Evolutionary conservation across 345 rosid species (phyloP).

Genomic region (Ricinus communis): DNA sequence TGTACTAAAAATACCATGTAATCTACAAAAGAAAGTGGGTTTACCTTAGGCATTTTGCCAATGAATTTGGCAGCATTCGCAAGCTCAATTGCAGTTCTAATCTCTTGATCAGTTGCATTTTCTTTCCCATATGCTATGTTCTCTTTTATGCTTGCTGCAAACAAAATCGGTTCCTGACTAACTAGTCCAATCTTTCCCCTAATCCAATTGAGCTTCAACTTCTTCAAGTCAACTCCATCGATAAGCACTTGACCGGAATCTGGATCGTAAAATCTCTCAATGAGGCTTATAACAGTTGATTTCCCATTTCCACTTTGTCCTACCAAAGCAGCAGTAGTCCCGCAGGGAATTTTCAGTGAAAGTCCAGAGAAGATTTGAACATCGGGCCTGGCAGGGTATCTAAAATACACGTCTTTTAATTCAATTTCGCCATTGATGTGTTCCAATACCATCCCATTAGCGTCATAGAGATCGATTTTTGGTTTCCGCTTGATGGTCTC

Average conservation of each 20-base stretch:
- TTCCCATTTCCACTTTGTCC: conserved; percentile 83
- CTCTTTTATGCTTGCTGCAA: conserved; percentile 53
- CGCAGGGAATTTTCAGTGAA: conserved; percentile 49
- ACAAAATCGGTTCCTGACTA: conserved; percentile 65
- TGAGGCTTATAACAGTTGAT: conserved; percentile 64
- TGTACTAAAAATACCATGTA: too few species aligned
- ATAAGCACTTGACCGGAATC: conserved; percentile 60
- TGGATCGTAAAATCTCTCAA: conserved; percentile 77
- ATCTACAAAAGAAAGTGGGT: not conserved
- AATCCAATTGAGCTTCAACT: conserved; percentile 56
- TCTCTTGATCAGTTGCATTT: conserved; percentile 51
- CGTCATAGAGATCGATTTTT: conserved; percentile 49
- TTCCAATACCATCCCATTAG: conserved; percentile 43
- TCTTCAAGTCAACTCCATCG: conserved; percentile 53
- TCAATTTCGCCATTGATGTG: conserved; percentile 56
- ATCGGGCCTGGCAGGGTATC: conserved; percentile 75
- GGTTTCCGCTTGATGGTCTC: conserved; percentile 60
- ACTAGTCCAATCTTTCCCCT: conserved; percentile 63
- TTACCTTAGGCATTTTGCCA: conserved; percentile 61
- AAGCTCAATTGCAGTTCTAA: conserved; percentile 50
- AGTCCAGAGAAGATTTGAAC: conserved; percentile 62
- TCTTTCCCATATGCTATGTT: conserved; percentile 71
- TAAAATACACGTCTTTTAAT: conserved; percentile 54
- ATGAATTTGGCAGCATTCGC: conserved; percentile 68
- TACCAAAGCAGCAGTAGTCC: conserved; percentile 59